Conservation (phyloP, 139 green algal species). For the Chlamydomonas schloesseri region DNA sequence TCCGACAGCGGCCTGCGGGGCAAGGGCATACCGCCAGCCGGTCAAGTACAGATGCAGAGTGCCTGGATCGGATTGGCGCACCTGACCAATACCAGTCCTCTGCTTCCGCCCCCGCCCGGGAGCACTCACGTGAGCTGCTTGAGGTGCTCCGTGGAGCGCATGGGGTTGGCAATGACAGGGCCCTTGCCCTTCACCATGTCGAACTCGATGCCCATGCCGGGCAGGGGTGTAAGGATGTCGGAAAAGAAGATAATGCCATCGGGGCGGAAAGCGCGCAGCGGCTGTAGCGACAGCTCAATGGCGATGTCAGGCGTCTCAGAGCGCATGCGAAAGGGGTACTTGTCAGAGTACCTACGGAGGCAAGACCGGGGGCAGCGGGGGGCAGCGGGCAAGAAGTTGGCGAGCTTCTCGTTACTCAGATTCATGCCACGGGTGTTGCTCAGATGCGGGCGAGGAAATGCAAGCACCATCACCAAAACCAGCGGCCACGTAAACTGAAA, state of each 20-base stretch:
- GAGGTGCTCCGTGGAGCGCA: constrained; percentile 51
- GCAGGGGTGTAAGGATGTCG: constrained; percentile 98
- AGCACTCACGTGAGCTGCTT: constrained; percentile 18
- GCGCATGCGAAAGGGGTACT: constrained; percentile 92
- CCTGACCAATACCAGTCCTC: no score
- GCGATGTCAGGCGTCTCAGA: constrained; percentile 97
- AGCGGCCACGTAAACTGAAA: no score
- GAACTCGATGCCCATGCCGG: constrained; percentile 97
- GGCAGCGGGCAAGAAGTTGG: neutral
- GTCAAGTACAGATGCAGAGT: no score
- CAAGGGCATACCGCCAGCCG: no score
- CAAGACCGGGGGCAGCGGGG: neutral
- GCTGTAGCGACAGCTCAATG: constrained; percentile 87
- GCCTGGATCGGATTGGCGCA: no score
- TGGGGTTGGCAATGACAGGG: constrained; percentile 57
- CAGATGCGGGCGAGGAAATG: no score
- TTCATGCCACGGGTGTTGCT: no score
- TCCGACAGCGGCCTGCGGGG: constrained; percentile 76
- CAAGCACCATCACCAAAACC: no score
- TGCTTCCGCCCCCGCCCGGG: no score
- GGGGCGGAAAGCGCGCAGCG: constrained; percentile 92
- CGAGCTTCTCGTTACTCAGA: no score
- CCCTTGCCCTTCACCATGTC: constrained; percentile 96
- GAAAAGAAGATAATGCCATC: constrained; percentile 99
- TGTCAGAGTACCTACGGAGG: constrained; percentile 84